Evolutionary conservation across 257 asterid genomes (phyloP), one percentile per base, ranked within the genome.

Genomic region (Nyctanthes arbortristis): DNA sequence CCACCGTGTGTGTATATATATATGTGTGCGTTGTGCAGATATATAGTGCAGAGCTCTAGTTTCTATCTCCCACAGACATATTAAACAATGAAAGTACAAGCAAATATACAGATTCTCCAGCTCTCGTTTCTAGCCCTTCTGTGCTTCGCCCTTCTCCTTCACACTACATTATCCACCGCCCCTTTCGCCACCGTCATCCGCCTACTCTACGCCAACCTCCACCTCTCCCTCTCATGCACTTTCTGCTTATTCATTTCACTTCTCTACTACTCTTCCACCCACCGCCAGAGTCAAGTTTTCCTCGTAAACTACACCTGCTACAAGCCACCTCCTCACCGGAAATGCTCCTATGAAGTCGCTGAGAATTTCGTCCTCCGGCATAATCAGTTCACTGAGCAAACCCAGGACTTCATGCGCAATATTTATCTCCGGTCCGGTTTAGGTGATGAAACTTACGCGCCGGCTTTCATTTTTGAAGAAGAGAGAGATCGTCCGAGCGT

Each of bases 401-500:
- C 88, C 37, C 3, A 66, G 3, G 81, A 79, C 0, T 87, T 89
- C 76, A 87, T 87, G 93, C 75, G 76, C 7, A 84, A 73, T 36
- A 87, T 89, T 29, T 80, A 69, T 56, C 64, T 30, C 27, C 87
- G 80, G 65, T 89, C 96, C 1, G 92, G 96, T 0, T 32, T 89
- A 5, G 85, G 96, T 0, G 90, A 87, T 6, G 90, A 85, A 43
- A 87, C 96, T 9, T 84, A 89, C 72, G 94, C 71, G 5, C 92
- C 96, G 1, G 75, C 84, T 1, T 87, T 83, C 82, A 78, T 89
- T 20, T 87, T 85, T 37, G 86, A 76, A 4, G 73, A 72, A 9
- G 79, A 61, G 0, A 59, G 65, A 10, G 35, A 3, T 11, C 86
- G 90, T 30, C 63, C 70, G 35, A 3, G 8, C 86, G 90, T 30